A percentile compares a stretch with the other conserved stretches of the same genome.
Conservation (phyloP, 2,329 filamentous ascomycete species). For the Epichloe scottii region DNA sequence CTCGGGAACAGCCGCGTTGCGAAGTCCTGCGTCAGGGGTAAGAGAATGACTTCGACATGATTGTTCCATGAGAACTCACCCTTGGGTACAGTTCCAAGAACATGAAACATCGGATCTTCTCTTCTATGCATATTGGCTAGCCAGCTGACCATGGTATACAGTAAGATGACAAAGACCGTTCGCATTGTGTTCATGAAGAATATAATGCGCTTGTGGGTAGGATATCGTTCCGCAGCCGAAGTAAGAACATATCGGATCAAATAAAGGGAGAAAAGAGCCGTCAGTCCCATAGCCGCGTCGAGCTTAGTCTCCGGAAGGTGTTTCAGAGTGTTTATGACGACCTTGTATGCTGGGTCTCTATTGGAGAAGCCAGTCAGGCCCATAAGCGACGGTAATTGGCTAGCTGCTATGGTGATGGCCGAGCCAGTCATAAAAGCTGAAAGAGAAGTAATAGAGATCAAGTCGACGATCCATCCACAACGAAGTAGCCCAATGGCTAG, state of each 20-base stretch:
- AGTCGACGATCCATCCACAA: constrained; percentile 80
- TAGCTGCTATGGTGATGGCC: constrained; percentile 73
- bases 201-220: constrained; percentile 56
- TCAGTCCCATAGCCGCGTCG: constrained; percentile 85
- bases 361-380: constrained; percentile 66
- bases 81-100: constrained; percentile 66
- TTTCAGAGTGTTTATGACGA: constrained; percentile 74
- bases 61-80: constrained; percentile 22
- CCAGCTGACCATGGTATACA: constrained; percentile 88
- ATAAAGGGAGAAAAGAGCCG: constrained; percentile 67
- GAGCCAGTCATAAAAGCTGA: constrained; percentile 97
- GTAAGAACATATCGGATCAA: constrained; percentile 55
- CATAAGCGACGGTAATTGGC: constrained; percentile 72
- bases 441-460: constrained; percentile 82
- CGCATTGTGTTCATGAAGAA: constrained; percentile 90
- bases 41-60: background rate
- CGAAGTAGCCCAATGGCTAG: constrained; percentile 66
- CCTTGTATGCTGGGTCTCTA: constrained; percentile 64
- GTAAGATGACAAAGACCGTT: constrained; percentile 78
- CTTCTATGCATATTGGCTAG: constrained; percentile 61
- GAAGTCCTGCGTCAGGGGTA: constrained; percentile 45
- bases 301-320: constrained; percentile 52
- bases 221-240: constrained; percentile 54
- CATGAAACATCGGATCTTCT: constrained; percentile 54
- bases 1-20: constrained; percentile 60